These are phyloP conservation scores for Mariannaea sp. DNA, from an alignment of 2,329 filamentous ascomycete species.

Conservation along the genomic window DNA sequence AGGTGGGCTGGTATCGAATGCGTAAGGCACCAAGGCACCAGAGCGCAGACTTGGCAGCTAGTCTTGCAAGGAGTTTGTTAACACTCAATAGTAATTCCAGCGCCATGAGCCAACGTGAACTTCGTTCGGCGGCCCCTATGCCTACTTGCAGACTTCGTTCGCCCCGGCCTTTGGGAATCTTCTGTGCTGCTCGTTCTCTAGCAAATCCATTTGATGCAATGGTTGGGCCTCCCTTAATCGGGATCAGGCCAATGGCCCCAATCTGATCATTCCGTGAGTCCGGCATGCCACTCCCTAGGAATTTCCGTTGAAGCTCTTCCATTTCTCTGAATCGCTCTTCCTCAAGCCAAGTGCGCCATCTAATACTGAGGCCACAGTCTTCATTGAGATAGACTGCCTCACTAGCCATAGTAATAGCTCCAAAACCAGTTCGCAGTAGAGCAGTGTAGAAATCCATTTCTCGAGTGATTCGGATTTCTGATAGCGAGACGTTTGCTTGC, in stretches of 20 bases:
- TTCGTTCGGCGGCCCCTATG: conserved; percentile 78
- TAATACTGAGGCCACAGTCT: conserved; percentile 74
- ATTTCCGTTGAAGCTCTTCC: conserved; percentile 61
- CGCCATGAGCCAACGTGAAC: conserved; percentile 77
- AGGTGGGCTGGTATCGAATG: conserved; percentile 45
- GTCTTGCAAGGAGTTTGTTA: conserved; percentile 48
- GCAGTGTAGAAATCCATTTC: conserved; percentile 97
- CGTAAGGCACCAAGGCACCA: conserved; percentile 64
- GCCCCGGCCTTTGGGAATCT: conserved; percentile 52
- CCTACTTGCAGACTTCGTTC: conserved; percentile 62
- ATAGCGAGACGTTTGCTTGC: conserved; percentile 87
- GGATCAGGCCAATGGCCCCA: conserved; percentile 60
- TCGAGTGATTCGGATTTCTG: conserved; percentile 77
- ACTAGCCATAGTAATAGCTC: conserved; percentile 87
- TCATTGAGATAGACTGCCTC: conserved; percentile 97
- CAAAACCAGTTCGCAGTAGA: conserved; percentile 83
- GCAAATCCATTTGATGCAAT: conserved; percentile 64
- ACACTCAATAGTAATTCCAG: conserved; percentile 79
- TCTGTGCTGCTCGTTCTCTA: conserved; percentile 70
- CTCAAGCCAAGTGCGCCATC: conserved; percentile 86
- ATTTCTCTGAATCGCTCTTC: conserved; percentile 82
- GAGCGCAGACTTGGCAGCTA: conserved; percentile 40
- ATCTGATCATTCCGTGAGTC: conserved; percentile 57
- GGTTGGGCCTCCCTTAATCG: conserved; percentile 53
- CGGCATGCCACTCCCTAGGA: conserved; percentile 52